Evolutionary conservation across 306 rosid genomes (phyloP), one percentile per base, ranked within the genome.

Genomic region (Prunus dulcis): DNA sequence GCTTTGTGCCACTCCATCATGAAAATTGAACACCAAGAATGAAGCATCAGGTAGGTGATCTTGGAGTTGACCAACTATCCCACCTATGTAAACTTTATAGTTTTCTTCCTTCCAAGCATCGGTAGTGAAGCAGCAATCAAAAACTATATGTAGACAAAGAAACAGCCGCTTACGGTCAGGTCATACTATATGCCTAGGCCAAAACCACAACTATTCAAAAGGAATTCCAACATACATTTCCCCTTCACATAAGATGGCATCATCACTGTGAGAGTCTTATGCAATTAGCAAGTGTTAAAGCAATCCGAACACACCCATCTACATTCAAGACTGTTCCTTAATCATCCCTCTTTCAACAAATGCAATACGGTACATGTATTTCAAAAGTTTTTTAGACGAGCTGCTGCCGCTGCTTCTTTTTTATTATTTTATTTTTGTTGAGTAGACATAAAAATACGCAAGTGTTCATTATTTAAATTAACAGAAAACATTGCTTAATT

Each of bases 81-180:
- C 89, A 52, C 81, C 88, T 63, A 88, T 71, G 79, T 94, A 90
- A 52, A 67, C 84, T 79, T 84, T 89, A 77, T 91, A 94, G 57
- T 81, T 84, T 78, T 84, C 95, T 73, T 86, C 94, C 28, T 83
- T 86, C 96, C 96, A 94, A 27, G 95, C 78, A 83, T 90, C 97
- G 18, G 93, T 86, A 58, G 85, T 79, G 87, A 94, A 94, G 81
- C 97, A 94, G 87, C 92, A 87, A 83, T 94, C 96, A 51, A 94
- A 91, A 79, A 91, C 98, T 94, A 81, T 52, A 87, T 67, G 66
- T 27, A 67, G 12, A 72, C 53, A 64, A 32, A 38, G 22, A 49
- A 63, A 67, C 51, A 71, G 56, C 67, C 22, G 34, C 4, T 60
- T 60, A 60, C 34, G 9, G 32, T 25, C 32, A 12, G 27, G 13